Percentiles rank a stretch among this genome's conserved stretches.
Conservation (phyloP, 305 asterid species). For the Solanum hybrid region DNA sequence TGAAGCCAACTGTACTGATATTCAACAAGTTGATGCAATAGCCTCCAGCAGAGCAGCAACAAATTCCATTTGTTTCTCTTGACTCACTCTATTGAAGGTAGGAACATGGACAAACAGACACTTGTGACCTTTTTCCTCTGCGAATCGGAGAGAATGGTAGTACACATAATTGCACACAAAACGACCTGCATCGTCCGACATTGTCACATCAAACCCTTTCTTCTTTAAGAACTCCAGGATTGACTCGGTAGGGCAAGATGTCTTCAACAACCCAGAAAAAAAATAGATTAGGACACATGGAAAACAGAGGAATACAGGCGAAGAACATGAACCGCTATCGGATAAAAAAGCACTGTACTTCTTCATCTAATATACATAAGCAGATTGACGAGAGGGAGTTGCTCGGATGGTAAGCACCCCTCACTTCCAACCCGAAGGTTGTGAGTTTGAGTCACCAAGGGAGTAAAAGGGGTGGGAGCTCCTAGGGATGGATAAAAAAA, state of each 20-base stretch:
- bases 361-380: neutral
- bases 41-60: constrained; percentile 35
- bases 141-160: constrained; percentile 42
- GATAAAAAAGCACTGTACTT: neutral
- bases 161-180: constrained; percentile 56
- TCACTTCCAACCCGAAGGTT: no score
- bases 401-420: no score
- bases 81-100: constrained; percentile 22
- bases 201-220: constrained; percentile 26
- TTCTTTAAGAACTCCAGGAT: constrained; percentile 26
- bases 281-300: constrained; percentile 1
- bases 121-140: constrained; percentile 37
- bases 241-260: constrained; percentile 32
- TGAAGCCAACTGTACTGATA: neutral
- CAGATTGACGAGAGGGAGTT: neutral
- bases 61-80: constrained; percentile 37
- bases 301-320: neutral
- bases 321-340: neutral
- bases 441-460: no score
- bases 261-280: constrained; percentile 22
- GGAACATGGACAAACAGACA: constrained; percentile 50
- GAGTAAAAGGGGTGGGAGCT: no score
- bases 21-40: constrained; percentile 29
- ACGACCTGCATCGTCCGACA: constrained; percentile 46
- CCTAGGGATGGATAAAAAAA: no score